Percentiles rank a stretch among this genome's conserved stretches.
Conservation (phyloP, 306 rosid genomes). For the Inga oerstediana region DNA sequence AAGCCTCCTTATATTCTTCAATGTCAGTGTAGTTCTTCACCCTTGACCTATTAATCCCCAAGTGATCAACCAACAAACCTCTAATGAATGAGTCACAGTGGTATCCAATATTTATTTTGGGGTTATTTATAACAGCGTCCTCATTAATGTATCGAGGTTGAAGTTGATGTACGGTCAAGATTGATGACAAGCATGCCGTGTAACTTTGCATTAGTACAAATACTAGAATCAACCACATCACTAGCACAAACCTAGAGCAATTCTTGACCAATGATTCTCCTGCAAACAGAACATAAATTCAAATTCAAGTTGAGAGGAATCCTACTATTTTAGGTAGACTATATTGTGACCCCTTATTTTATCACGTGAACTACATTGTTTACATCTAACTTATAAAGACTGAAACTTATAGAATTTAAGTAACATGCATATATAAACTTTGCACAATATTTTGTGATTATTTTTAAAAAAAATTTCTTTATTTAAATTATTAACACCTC, state of each 20-base stretch:
- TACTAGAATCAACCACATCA: constrained; percentile 19
- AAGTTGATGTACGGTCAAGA: constrained; percentile 11
- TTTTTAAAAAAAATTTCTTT: too few relatives aligned
- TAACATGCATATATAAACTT: too few relatives aligned
- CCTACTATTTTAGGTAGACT: too few relatives aligned
- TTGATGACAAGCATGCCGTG: constrained; percentile 28
- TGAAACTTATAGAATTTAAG: too few relatives aligned
- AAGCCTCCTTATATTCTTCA: constrained; percentile 25
- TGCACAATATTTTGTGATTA: too few relatives aligned
- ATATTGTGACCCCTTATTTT: too few relatives aligned
- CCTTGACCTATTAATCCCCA: not conserved
- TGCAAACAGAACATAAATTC: not conserved
- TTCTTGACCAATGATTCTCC: constrained; percentile 19
- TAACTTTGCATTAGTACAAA: constrained; percentile 27
- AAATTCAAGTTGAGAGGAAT: too few relatives aligned
- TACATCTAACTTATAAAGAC: too few relatives aligned
- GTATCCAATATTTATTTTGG: not conserved
- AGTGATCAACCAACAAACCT: not conserved
- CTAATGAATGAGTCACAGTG: not conserved
- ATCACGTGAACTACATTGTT: too few relatives aligned
- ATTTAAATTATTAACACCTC: too few relatives aligned
- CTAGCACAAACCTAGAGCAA: constrained; percentile 24
- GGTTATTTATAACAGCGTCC: not conserved
- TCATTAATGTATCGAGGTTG: not conserved
- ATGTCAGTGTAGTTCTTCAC: not conserved